Conservation (phyloP, 2,329 filamentous ascomycete species). For the Fusarium chuoi region DNA sequence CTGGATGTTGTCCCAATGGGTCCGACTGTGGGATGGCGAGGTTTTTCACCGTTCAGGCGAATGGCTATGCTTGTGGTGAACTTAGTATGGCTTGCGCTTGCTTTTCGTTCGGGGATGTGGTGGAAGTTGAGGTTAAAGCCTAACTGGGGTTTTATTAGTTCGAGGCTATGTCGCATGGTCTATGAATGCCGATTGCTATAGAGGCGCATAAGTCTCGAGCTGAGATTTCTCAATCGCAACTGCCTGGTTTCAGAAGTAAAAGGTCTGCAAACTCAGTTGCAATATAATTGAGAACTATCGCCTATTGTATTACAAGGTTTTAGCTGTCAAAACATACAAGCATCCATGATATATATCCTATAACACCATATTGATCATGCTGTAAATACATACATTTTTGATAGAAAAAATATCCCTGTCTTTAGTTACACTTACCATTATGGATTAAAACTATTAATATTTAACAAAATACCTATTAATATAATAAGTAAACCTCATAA, state of each 20-base stretch:
- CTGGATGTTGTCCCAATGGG: not conserved
- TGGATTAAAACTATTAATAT: not conserved
- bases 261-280: not conserved
- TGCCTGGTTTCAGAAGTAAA: not conserved
- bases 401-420: not conserved
- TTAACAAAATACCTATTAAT: not conserved
- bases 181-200: not conserved
- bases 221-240: not conserved
- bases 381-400: not conserved
- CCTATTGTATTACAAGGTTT: not conserved
- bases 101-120: not conserved
- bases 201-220: not conserved
- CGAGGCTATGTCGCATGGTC: not conserved
- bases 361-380: not conserved
- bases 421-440: not conserved
- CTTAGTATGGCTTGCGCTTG: not conserved
- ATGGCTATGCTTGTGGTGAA: not conserved
- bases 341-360: not conserved
- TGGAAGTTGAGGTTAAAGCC: not conserved
- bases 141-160: not conserved
- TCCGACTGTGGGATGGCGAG: not conserved
- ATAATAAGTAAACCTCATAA: not conserved
- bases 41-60: not conserved
- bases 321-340: not conserved
- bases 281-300: not conserved